phyloP scores from a whole-genome alignment of 192 early-diverging fungal species.

The Coemansia sp. region DNA sequence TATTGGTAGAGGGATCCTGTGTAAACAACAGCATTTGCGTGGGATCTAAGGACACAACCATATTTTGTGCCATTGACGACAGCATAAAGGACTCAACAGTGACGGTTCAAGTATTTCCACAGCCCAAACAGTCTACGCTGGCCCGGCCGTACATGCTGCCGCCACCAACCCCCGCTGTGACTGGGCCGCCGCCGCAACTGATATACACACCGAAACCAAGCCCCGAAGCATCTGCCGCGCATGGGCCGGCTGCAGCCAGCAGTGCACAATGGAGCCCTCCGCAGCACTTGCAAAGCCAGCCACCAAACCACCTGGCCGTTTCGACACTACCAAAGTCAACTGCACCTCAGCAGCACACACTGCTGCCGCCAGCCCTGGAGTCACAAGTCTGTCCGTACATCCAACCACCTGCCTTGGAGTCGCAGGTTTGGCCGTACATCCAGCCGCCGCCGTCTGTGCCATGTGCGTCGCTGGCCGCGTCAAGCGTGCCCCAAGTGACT shows the following conservation, averaged over 20 bases:
- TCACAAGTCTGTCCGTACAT: slow-evolving; percentile 5
- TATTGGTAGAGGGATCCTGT: slow-evolving; percentile 32
- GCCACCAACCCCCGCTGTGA: slow-evolving; percentile 1
- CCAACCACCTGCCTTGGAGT: not conserved
- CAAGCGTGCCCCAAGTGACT: not conserved
- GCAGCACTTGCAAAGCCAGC: slow-evolving; percentile 6
- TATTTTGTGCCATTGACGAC: slow-evolving; percentile 35
- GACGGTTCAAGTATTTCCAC: slow-evolving; percentile 10
- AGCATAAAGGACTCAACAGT: not conserved
- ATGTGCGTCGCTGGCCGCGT: not conserved
- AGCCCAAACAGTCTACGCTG: not conserved
- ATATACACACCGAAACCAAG: not conserved
- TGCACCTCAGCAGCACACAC: not conserved
- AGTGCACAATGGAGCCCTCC: slow-evolving; percentile 1
- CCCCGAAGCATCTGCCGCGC: not conserved
- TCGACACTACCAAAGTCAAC: slow-evolving; percentile 3
- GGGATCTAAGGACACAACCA: slow-evolving; percentile 42
- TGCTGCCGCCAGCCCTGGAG: slow-evolving; percentile 8
- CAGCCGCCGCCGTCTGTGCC: not conserved
- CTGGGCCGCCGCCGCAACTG: slow-evolving; percentile 1
- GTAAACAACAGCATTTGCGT: slow-evolving; percentile 31
- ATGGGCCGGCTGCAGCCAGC: not conserved
- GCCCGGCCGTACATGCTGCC: not conserved
- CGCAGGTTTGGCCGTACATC: slow-evolving; percentile 1
- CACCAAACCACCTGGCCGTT: not conserved